Evolutionary conservation across 495 filamentous ascomycete species (phyloP), one percentile per base, ranked within the genome.

Genomic region (Parathielavia hyrcaniae): DNA sequence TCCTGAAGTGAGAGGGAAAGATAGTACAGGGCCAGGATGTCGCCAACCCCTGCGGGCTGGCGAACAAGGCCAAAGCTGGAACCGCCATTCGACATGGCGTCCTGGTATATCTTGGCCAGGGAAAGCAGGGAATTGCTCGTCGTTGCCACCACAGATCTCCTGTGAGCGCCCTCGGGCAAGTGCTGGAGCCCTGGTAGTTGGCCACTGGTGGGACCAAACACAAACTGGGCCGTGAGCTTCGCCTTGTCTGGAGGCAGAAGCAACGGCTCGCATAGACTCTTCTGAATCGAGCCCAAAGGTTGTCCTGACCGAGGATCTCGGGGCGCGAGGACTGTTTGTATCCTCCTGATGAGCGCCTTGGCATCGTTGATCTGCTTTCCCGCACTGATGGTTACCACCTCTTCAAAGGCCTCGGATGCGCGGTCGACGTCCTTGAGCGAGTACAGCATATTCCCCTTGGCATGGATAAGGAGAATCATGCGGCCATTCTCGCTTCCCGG

Each of bases 401-500:
- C 90, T 64, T 97, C 93, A 63, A 99, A 99, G 10, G 95, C 91
- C 57, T 85, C 82, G 1, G 93, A 91, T 16, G 93, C 93, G 13
- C 80, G 85, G 44, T 78, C 77, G 64, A 93, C 90, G 59, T 97
- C 87, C 23, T 91, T 91, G 51, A 96, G 72, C 38, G 90, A 83
- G 73, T 99, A 99, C 1, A 97, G 79, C 89, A 97, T 96, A 62
- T 97, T 99, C 30, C 95, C 93, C 71, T 97, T 99, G 4, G 91
- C 91, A 72, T 99, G 95, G 23, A 97, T 81, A 22, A 99, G 77
- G 35, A 90, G 87, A 13, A 97, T 80, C 74, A 99, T 90, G 61
- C 95, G 82, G 20, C 93, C 93, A 71, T 97, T 98, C 61, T 98
- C 93, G 22, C 82, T 86, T 9, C 88, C 88, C 9, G 91, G 80